Conservation (phyloP, 345 rosid genomes). For the Brassica juncea region DNA sequence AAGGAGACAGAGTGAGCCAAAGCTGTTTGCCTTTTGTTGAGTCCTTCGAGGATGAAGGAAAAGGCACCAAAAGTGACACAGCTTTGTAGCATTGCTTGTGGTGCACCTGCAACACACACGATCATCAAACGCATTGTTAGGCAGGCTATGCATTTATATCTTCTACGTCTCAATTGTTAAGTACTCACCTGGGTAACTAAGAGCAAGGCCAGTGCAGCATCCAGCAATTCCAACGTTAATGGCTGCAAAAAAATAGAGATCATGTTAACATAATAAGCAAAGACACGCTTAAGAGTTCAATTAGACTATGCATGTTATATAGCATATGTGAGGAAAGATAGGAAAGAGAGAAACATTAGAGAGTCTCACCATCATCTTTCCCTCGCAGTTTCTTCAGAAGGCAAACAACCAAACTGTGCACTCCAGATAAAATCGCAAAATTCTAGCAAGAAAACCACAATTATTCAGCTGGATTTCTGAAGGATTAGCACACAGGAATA, state of each 20-base stretch:
- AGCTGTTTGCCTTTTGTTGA: slow-evolving; percentile 81
- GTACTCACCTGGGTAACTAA: slow-evolving; percentile 77
- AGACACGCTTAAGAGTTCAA: background rate
- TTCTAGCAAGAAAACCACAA: slow-evolving; percentile 20
- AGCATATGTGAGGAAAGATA: background rate
- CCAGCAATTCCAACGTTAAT: slow-evolving; percentile 92
- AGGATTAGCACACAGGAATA: background rate
- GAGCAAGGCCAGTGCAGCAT: slow-evolving; percentile 86
- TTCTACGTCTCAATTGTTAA: background rate
- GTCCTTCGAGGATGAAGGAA: slow-evolving; percentile 72
- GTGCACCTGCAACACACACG: slow-evolving; percentile 56
- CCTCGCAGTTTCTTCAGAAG: slow-evolving; percentile 84
- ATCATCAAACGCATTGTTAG: slow-evolving; percentile 9
- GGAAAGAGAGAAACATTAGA: background rate
- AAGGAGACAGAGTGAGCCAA: slow-evolving; percentile 60
- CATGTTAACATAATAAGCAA: slow-evolving; percentile 19
- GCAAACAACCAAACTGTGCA: slow-evolving; percentile 41
- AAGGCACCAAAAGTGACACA: slow-evolving; percentile 88
- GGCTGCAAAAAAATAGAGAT: slow-evolving; percentile 49
- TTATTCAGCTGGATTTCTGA: background rate
- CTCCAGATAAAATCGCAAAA: slow-evolving; percentile 42
- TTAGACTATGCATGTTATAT: background rate
- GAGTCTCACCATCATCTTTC: slow-evolving; percentile 81
- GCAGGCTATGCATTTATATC: background rate
- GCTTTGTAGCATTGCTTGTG: slow-evolving; percentile 69